These are phyloP conservation scores for Starmerella roubikii DNA, from an alignment of 805 yeast species.

Conservation along the genomic window DNA sequence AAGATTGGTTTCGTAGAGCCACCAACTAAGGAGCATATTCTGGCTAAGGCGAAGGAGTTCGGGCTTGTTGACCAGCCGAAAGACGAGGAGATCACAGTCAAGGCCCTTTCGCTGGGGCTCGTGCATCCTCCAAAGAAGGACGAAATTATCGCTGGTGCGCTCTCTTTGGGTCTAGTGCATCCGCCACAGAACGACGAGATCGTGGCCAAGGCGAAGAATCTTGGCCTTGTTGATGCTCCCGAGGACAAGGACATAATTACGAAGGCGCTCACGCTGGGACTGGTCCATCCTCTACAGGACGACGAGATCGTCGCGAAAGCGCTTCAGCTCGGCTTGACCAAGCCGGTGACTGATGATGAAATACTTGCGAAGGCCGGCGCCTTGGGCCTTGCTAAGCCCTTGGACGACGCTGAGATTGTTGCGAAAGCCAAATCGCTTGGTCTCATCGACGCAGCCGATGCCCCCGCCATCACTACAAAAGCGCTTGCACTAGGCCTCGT, in stretches of 20 bases:
- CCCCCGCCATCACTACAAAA: constrained; percentile 31
- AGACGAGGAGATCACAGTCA: constrained; percentile 4
- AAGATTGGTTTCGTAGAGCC: constrained; percentile 53
- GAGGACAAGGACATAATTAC: constrained; percentile 2
- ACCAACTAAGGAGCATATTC: constrained; percentile 42
- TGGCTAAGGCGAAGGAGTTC: constrained; percentile 19
- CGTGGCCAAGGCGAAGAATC: constrained; percentile 18
- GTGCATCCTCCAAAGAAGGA: constrained; percentile 22
- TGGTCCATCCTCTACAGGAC: constrained; percentile 12
- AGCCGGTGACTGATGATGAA: constrained; percentile 8
- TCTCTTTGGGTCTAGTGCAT: constrained; percentile 19
- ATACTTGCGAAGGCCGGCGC: constrained; percentile 18
- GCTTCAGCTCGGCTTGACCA: constrained; percentile 15
- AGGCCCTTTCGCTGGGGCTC: constrained; percentile 11
- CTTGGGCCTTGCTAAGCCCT: constrained; percentile 9
- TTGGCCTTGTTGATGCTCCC: constrained; percentile 26
- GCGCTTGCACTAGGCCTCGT: constrained; percentile 22
- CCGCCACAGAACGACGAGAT: constrained; percentile 37
- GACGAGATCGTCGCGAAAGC: constrained; percentile 8
- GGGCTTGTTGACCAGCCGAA: constrained; percentile 16
- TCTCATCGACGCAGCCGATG: constrained; percentile 32
- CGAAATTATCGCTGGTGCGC: constrained; percentile 14
- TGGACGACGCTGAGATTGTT: constrained; percentile 19
- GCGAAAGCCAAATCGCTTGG: constrained; percentile 28
- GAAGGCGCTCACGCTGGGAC: constrained; percentile 14